Evolutionary conservation across 1,284 basidiomycete genomes (phyloP), one percentile per base, ranked within the genome.

Genomic region (Cryptococcus sp.): DNA sequence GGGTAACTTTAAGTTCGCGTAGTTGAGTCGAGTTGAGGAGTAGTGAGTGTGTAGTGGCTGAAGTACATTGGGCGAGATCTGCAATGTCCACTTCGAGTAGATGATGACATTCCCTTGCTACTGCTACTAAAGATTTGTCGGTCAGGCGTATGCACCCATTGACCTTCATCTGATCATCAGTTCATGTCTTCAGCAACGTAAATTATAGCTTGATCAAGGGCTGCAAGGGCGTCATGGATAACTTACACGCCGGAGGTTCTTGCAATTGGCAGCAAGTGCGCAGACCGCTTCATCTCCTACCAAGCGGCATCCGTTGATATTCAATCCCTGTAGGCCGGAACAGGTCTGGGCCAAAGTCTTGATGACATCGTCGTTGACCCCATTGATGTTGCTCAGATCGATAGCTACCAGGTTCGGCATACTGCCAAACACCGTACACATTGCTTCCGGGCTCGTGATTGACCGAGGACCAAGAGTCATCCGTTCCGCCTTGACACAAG

Each of bases 41-140:
- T 19, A 98, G 81, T 60, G 91, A 85, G 49, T 90, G 85, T 46
- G 92, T 80, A 36, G 89, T 81, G 19, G 78, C 71, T 68, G 97
- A 86, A 11, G 89, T 86, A 65, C 98, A 81, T 50, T 80, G 80
- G 53, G 82, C 80, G 76, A 92, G 93, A 57, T 85, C 81, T 63
- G 91, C 86, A 58, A 98, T 82, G 74, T 98, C 96, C 60, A 97
- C 85, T 75, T 99, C 96, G 49, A 98, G 82, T 18, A 99, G 80
- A 34, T 92, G 81, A 0, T 90, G 88, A 67, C 93, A 97, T 7
- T 81, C 78, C 53, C 81, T 80, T n/a, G 89, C 87, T 44, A 99
- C 80, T 16, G 83, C 80, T 31, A 85, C 83, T 55, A 98, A 80
- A 13, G 91, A 81, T n/a, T 74, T 75, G 63, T 94, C 88, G 0